A percentile compares a stretch with the other conserved stretches of the same genome.
Conservation (phyloP, 1,284 basidiomycete species). For the Pseudozyma sp. region DNA sequence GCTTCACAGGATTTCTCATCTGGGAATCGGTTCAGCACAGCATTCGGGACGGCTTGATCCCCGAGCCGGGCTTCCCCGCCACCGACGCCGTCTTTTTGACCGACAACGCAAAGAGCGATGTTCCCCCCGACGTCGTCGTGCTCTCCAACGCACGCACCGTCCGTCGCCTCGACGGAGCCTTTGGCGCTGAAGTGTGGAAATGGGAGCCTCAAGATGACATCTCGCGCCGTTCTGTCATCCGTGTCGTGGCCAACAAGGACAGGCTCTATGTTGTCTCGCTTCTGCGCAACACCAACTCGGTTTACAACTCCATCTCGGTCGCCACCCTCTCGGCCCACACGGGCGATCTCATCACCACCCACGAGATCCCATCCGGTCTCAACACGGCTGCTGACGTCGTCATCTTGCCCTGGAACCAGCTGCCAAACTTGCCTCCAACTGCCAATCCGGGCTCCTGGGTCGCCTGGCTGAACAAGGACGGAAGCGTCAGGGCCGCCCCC, state of each 20-base stretch:
- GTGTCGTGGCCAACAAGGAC: slow-evolving; percentile 39
- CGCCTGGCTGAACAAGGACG: slow-evolving; percentile 61
- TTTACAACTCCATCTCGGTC: slow-evolving; percentile 38
- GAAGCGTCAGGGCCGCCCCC: slow-evolving; percentile 50
- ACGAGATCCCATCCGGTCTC: slow-evolving; percentile 43
- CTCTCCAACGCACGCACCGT: slow-evolving; percentile 54
- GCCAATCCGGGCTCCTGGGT: slow-evolving; percentile 57
- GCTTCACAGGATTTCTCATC: slow-evolving; percentile 76
- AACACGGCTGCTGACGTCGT: slow-evolving; percentile 39
- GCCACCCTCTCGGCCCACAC: slow-evolving; percentile 43
- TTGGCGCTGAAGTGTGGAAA: slow-evolving; percentile 26
- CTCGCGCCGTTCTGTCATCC: slow-evolving; percentile 35
- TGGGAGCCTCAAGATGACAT: slow-evolving; percentile 40
- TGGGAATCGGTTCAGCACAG: slow-evolving; percentile 73
- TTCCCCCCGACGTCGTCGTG: slow-evolving; percentile 41
- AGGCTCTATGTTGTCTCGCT: slow-evolving; percentile 53
- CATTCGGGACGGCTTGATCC: slow-evolving; percentile 37
- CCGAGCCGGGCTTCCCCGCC: slow-evolving; percentile 37
- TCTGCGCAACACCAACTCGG: slow-evolving; percentile 34
- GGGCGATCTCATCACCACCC: slow-evolving; percentile 47
- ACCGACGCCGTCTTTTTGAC: slow-evolving; percentile 55
- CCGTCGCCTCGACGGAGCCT: slow-evolving; percentile 35
- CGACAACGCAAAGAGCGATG: slow-evolving; percentile 12
- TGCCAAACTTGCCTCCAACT: slow-evolving; percentile 42
- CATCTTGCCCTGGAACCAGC: slow-evolving; percentile 45